A percentile compares a stretch with the other conserved stretches of the same genome.
phyloP scores from a whole-genome alignment of 306 rosid species.

The Gastrolobium villosum region DNA sequence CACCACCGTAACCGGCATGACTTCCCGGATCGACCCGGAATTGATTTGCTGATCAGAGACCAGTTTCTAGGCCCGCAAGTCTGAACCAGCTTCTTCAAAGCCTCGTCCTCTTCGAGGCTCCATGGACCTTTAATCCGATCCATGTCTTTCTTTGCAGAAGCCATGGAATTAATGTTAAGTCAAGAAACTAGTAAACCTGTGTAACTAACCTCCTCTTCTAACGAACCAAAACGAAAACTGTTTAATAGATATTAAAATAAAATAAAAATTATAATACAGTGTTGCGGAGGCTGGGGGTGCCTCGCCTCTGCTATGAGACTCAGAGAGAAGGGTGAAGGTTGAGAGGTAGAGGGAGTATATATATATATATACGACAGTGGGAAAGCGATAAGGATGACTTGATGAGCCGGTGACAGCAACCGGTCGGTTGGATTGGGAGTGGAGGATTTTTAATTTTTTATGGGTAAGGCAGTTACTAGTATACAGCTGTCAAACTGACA shows the following conservation, averaged over 20 bases:
- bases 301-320: constrained; percentile 37
- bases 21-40: constrained; percentile 86
- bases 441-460: constrained; percentile 45
- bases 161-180: constrained; percentile 12
- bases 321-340: constrained; percentile 7
- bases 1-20: constrained; percentile 94
- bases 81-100: constrained; percentile 66
- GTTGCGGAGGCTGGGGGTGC: constrained; percentile 50
- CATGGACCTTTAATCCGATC: constrained; percentile 93
- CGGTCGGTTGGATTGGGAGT: constrained; percentile 57
- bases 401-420: constrained; percentile 54
- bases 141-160: constrained; percentile 51
- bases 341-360: constrained; percentile 32
- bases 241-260: not conserved
- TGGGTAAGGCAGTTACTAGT: constrained; percentile 63
- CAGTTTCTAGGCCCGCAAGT: constrained; percentile 76
- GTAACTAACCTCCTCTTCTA: not conserved
- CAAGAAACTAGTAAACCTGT: not conserved
- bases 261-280: not conserved
- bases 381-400: constrained; percentile 50
- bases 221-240: not conserved
- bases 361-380: constrained; percentile 47
- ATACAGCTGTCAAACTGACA: constrained; percentile 72
- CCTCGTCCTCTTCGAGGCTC: constrained; percentile 89
- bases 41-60: constrained; percentile 85